Base-by-base conservation (phyloP, 2,329 filamentous ascomycete genomes). In the Colletotrichum spaethianum region DNA sequence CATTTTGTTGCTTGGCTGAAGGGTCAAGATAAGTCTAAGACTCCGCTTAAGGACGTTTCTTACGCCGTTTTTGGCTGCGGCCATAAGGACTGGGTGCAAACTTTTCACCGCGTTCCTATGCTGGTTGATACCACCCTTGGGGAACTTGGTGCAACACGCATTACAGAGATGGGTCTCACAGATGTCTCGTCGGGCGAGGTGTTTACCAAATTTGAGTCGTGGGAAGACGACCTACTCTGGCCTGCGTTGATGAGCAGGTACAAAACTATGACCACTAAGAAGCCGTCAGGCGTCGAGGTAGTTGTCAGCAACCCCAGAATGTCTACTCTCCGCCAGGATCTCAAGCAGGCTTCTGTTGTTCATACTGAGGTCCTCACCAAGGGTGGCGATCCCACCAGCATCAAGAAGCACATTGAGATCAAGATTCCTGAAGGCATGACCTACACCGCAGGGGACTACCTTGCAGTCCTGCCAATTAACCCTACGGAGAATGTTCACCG, bases 31-130 rank as follows among this genome's bases (percentile, higher is more conserved):
- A 83, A 86, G 61, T 16, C 11, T 1, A 33, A 59, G 28, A 20
- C 28, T 20, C 42, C 20, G 23, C 78, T 92, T 2, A 82, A 87
- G 8, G 86, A 84, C 20, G 86, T 90, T 1, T 83, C 86, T 9
- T 94, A 90, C 76, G 86, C 90, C 0, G 88, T 93, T 4, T 94
- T 92, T 78, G 92, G 92, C 18, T 91, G 91, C 67, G 93, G 69
- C 46, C 57, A 68, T 38, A 53, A 28, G 28, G 89, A 91, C 74
- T 90, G 89, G 89, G 78, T 82, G 0, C 79, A 84, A 40, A 94
- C 92, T 0, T 94, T 91, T 80, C 91, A 94, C 73, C 85, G 85
- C 8, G 85, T 94, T 5, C 93, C 93, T 0, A 92, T 84, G 72
- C 81, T 90, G 0, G 83, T 93, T 3, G 87, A 94, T 66, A 76